These are phyloP conservation scores for Ballota nigra DNA, from an alignment of 257 asterid species.

Conservation along the genomic window DNA sequence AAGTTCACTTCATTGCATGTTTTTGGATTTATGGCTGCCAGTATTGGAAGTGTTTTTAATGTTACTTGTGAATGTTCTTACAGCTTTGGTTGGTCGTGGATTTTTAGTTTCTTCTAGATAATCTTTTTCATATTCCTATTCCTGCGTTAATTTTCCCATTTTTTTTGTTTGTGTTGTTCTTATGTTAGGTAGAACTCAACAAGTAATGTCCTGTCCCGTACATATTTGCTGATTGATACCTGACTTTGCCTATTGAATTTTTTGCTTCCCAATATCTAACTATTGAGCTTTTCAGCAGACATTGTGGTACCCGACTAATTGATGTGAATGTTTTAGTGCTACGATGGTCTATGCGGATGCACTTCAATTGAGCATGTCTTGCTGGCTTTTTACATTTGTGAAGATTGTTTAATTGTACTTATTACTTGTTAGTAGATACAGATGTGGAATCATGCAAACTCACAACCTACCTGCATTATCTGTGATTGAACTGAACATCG, in stretches of 20 bases:
- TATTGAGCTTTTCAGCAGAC: neutral
- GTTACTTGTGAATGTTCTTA: neutral
- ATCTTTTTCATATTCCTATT: neutral
- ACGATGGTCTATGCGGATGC: neutral
- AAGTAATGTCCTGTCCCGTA: neutral
- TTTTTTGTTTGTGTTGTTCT: neutral
- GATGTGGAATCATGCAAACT: neutral
- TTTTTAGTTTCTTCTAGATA: neutral
- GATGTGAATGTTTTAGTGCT: neutral
- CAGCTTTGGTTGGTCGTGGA: neutral
- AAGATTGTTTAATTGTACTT: neutral
- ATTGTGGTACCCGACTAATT: neutral
- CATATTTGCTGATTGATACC: neutral
- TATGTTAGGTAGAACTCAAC: neutral
- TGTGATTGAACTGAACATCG: neutral
- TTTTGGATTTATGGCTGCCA: neutral
- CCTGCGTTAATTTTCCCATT: neutral
- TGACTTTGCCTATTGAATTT: neutral
- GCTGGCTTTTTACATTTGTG: neutral
- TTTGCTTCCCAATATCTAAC: neutral
- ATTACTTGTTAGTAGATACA: neutral
- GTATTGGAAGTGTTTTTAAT: neutral
- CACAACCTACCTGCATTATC: neutral
- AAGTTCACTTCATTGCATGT: conserved; percentile 6
- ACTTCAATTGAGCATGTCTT: neutral